phyloP scores from a whole-genome alignment of 768 basidiomycete genomes.

The Boletellus ananas region DNA sequence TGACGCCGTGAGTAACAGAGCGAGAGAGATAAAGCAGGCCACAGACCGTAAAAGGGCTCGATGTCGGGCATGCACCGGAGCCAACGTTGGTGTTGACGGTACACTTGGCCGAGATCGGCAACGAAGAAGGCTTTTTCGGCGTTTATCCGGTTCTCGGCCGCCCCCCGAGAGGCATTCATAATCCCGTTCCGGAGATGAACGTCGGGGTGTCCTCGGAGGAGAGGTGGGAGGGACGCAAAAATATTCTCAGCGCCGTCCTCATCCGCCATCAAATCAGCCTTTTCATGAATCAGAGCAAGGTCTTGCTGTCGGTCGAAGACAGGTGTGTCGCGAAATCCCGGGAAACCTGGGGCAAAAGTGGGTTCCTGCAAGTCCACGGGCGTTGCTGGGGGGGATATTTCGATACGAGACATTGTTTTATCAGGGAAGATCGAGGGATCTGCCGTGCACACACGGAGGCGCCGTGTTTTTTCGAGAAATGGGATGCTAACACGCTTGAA shows the following conservation, averaged over 20 bases:
- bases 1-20: constrained; percentile 26
- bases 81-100: constrained; percentile 84
- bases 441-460: constrained; percentile 25
- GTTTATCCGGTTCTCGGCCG: constrained; percentile 54
- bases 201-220: constrained; percentile 65
- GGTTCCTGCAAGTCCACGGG: constrained; percentile 29
- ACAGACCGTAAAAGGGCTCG: constrained; percentile 91
- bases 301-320: constrained; percentile 8
- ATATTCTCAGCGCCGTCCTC: constrained; percentile 40
- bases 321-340: constrained; percentile 22
- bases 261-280: constrained; percentile 42
- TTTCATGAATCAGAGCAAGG: constrained; percentile 35
- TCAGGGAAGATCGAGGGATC: constrained; percentile 15
- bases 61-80: constrained; percentile 69
- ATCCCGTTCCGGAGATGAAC: constrained; percentile 76
- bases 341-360: constrained; percentile 29
- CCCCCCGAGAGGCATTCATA: constrained; percentile 54
- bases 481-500: constrained; percentile 22
- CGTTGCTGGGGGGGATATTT: constrained; percentile 38
- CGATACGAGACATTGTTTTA: constrained; percentile 55
- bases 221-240: constrained; percentile 63
- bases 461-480: constrained; percentile 22
- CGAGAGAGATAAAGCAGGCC: constrained; percentile 8
- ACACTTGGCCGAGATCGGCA: constrained; percentile 87
- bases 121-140: constrained; percentile 97